Evolutionary conservation across 495 filamentous ascomycete species (phyloP), one percentile per base, ranked within the genome.

Genomic region (Lepraria neglecta): DNA sequence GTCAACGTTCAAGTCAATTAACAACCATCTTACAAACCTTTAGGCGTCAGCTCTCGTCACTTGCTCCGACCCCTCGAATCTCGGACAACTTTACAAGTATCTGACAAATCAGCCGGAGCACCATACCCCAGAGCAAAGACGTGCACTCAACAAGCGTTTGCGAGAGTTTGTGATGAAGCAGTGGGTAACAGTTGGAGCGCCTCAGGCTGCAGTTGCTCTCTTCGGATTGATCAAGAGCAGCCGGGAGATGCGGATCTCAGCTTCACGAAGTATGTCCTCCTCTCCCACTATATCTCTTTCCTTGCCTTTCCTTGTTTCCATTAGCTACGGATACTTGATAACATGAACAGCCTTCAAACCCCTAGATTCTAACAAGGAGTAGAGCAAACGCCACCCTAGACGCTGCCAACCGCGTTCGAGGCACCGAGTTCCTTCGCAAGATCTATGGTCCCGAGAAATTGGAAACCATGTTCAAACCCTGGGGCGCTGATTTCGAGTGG

Each of bases 401-500:
- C 21, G 21, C 47, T 19, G 21, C 21, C 47, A 50, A 57, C 7
- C 55, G 55, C 12, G 27, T 7, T 0, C 7, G n/a, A 19, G 55
- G 35, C 35, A 28, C 15, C 35, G 17, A 57, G 17, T 57, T 57
- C 35, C 2, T 45, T 1, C 33, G 35, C 17, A 15, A 57, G 7
- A 15, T 24, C 35, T 57, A 57, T 31, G 9, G 14, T 12, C 14
- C 35, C 6, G 33, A 57, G 6, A 15, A 30, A 27, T 7, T 44
- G n/a, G 35, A 4, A 0, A 19, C 21, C 0, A 40, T 44, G 24
- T 43, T 12, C 17, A 45, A 27, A 5, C 15, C 15, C 21, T 44
- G 55, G 38, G 55, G 55, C 38, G 35, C 35, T 12, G 55, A 42
- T 6, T 42, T 57, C 10, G 55, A 57, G 19, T 44, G 55, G 31